These are phyloP conservation scores for Talaromyces atroroseus DNA, from an alignment of 2,329 filamentous ascomycete genomes.

Conservation along the genomic window DNA sequence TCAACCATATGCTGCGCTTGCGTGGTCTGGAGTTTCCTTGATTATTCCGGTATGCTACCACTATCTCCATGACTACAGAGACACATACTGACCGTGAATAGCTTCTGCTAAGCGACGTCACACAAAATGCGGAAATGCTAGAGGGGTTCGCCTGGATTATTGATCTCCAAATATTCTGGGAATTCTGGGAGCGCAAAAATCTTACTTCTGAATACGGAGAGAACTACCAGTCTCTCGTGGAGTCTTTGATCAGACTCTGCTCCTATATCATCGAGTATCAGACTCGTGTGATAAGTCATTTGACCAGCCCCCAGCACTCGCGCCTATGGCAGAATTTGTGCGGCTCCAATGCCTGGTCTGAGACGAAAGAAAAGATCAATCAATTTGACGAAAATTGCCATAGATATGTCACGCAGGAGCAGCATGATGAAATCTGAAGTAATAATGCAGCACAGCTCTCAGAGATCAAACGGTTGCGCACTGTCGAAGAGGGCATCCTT, in stretches of 20 bases:
- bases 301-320: constrained; percentile 6
- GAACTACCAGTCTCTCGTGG: neutral
- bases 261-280: constrained; percentile 17
- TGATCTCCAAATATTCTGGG: constrained; percentile 18
- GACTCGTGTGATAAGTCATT: constrained; percentile 12
- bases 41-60: constrained; percentile 18
- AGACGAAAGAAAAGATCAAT: neutral
- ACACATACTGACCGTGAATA: neutral
- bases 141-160: constrained; percentile 18
- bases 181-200: constrained; percentile 14
- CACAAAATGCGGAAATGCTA: constrained; percentile 19
- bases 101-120: neutral
- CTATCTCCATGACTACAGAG: neutral
- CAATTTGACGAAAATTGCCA: neutral
- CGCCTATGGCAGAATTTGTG: constrained; percentile 16
- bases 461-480: neutral
- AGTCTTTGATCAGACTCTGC: constrained; percentile 17
- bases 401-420: neutral
- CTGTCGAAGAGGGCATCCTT: neutral
- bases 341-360: constrained; percentile 2
- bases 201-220: neutral
- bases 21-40: constrained; percentile 23
- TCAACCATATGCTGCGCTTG: constrained; percentile 22
- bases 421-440: neutral
- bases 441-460: neutral